Evolutionary conservation across 2,329 filamentous ascomycete genomes (phyloP).

Genomic region (Trichophyton benhamiae): DNA sequence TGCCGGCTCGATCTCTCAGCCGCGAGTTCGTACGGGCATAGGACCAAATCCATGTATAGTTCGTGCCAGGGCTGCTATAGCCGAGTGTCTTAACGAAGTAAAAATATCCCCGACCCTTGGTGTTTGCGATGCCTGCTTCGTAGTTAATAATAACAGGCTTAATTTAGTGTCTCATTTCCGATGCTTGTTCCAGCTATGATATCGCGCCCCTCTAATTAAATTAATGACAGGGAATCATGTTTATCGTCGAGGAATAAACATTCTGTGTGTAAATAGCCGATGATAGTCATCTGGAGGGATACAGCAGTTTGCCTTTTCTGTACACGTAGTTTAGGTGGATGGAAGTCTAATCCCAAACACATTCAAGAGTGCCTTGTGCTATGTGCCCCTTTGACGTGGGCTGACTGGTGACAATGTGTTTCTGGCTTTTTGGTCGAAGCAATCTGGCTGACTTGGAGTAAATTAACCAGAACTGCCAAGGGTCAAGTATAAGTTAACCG

Average conservation of each 20-base stretch:
- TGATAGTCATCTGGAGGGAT: neutral
- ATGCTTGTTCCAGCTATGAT: conserved; percentile 1
- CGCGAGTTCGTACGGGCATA: neutral
- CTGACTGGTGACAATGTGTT: neutral
- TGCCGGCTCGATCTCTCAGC: neutral
- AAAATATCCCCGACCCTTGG: neutral
- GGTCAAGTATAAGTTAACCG: neutral
- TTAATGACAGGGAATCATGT: neutral
- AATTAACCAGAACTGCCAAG: neutral
- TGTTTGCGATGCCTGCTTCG: neutral
- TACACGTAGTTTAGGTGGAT: neutral
- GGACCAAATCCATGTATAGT: conserved; percentile 3
- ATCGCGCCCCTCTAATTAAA: conserved; percentile 2
- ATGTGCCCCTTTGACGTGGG: neutral
- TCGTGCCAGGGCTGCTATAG: neutral
- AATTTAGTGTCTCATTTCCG: neutral
- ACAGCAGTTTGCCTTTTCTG: neutral
- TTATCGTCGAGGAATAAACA: neutral
- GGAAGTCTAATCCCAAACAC: conserved; percentile 3
- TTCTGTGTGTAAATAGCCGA: neutral
- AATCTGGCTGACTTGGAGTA: neutral
- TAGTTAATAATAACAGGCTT: neutral
- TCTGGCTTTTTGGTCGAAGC: too few species aligned
- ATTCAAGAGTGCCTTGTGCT: neutral
- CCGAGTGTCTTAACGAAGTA: neutral